Percentiles rank a stretch among this genome's conserved stretches.
phyloP scores from a whole-genome alignment of 306 rosid species.

The Lathyrus aphaca region DNA sequence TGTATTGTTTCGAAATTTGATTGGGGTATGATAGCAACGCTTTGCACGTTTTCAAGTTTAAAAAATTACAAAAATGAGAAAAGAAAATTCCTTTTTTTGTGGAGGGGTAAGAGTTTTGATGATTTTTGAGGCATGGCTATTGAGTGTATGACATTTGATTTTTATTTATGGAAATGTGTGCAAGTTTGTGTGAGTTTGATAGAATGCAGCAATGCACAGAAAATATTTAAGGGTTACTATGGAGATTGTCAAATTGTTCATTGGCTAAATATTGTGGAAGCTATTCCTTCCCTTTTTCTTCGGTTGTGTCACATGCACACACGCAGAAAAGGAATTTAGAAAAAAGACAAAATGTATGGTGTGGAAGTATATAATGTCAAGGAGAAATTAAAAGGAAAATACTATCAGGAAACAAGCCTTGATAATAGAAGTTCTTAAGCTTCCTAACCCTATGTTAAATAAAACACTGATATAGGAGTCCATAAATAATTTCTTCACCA shows the following conservation, averaged over 20 bases:
- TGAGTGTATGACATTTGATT: conserved; percentile 2
- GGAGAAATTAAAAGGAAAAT: conserved; percentile 32
- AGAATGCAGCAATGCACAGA: conserved; percentile 10
- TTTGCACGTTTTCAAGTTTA: conserved; percentile 15
- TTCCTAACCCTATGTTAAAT: conserved; percentile 13
- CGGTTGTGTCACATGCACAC: background rate
- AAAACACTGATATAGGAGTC: conserved; percentile 29
- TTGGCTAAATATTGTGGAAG: conserved; percentile 23
- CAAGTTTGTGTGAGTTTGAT: conserved; percentile 23
- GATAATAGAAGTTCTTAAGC: conserved; percentile 10
- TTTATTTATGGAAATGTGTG: conserved; percentile 24
- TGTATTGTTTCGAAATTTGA: background rate
- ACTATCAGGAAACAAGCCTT: conserved; percentile 16
- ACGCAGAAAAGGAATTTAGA: conserved; percentile 2
- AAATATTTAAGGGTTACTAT: conserved; percentile 16
- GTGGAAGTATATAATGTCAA: conserved; percentile 3
- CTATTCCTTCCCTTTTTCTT: conserved; percentile 3
- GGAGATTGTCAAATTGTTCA: conserved; percentile 29
- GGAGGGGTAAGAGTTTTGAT: conserved; percentile 5
- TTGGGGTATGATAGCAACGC: background rate
- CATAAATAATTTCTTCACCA: conserved; percentile 1
- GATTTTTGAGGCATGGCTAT: conserved; percentile 13
- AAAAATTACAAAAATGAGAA: background rate
- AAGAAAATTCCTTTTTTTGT: too few relatives aligned
- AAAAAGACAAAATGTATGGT: background rate